Conservation (phyloP, 495 filamentous ascomycete genomes). For the Hypoxylon subgilvum region DNA sequence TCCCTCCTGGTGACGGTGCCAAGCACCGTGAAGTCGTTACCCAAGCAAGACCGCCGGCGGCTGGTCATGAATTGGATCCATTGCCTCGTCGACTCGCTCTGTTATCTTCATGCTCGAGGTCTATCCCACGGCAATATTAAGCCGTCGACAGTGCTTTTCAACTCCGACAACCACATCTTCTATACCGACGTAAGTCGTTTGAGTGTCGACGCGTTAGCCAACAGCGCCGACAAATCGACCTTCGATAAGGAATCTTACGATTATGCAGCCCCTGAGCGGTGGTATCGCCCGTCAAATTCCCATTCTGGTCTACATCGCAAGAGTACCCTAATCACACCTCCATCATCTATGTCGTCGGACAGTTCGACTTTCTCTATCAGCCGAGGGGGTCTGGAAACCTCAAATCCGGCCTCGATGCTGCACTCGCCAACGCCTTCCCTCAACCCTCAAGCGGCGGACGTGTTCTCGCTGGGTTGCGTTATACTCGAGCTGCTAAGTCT, state of each 20-base stretch:
- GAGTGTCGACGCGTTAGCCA: conserved; percentile 53
- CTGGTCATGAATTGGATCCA: conserved; percentile 85
- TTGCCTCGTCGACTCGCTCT: conserved; percentile 78
- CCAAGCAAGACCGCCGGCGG: conserved; percentile 72
- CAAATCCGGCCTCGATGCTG: conserved; percentile 38
- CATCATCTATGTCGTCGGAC: conserved; percentile 41
- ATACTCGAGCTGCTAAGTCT: conserved; percentile 73
- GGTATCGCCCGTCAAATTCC: conserved; percentile 57
- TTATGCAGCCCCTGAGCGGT: conserved; percentile 84
- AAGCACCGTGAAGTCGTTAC: conserved; percentile 68
- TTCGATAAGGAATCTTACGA: conserved; percentile 84
- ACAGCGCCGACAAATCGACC: conserved; percentile 47
- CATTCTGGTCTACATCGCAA: conserved; percentile 35
- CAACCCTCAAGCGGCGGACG: conserved; percentile 64
- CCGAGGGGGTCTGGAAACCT: conserved; percentile 36
- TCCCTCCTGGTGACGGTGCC: conserved; percentile 75
- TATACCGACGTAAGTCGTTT: conserved; percentile 72
- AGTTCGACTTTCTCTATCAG: conserved; percentile 47
- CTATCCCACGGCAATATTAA: conserved; percentile 80
- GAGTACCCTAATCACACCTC: conserved; percentile 41
- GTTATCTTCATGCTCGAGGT: conserved; percentile 75
- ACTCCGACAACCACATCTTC: conserved; percentile 71
- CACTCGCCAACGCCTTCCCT: conserved; percentile 46
- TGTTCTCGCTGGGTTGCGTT: conserved; percentile 78
- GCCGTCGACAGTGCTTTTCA: conserved; percentile 81